phyloP scores from a whole-genome alignment of 257 asterid species.

The Solanum bukasovii region DNA sequence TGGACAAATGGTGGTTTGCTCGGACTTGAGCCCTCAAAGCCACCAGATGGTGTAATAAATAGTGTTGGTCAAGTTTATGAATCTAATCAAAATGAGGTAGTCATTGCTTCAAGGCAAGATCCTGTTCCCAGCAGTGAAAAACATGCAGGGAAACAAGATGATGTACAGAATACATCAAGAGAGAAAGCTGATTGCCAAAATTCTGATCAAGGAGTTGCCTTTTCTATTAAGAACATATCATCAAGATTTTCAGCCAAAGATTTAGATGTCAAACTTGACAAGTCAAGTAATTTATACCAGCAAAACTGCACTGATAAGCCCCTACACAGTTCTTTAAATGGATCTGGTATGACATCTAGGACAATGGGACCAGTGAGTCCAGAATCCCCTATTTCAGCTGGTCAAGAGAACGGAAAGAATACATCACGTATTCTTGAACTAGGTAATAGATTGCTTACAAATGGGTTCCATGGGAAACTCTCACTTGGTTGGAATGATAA shows the following conservation, averaged over 20 bases:
- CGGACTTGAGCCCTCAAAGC: conserved; percentile 96
- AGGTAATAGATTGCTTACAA: conserved; percentile 37
- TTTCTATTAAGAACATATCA: conserved; percentile 39
- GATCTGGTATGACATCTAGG: conserved; percentile 23
- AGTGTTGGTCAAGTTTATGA: conserved; percentile 21
- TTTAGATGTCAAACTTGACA: conserved; percentile 54
- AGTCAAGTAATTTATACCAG: conserved; percentile 22
- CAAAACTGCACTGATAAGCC: conserved; percentile 16
- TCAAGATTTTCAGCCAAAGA: conserved; percentile 67
- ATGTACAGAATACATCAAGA: conserved; percentile 14
- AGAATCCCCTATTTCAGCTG: conserved; percentile 10
- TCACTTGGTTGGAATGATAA: conserved; percentile 27
- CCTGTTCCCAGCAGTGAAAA: background rate
- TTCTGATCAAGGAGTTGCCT: conserved; percentile 33
- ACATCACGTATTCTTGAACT: conserved; percentile 56
- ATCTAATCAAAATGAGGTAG: conserved; percentile 17
- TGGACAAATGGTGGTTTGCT: conserved; percentile 99
- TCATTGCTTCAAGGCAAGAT: conserved; percentile 12
- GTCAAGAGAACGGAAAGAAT: conserved; percentile 31
- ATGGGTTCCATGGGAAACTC: conserved; percentile 42
- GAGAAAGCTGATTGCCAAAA: conserved; percentile 23
- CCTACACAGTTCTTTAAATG: conserved; percentile 7
- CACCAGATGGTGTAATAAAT: conserved; percentile 52
- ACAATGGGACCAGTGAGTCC: conserved; percentile 20
- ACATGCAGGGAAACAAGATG: conserved; percentile 24